Evolutionary conservation across 2,329 filamentous ascomycete genomes (phyloP), one percentile per base, ranked within the genome.

Genomic region (Chrysoporthe austroafricana): DNA sequence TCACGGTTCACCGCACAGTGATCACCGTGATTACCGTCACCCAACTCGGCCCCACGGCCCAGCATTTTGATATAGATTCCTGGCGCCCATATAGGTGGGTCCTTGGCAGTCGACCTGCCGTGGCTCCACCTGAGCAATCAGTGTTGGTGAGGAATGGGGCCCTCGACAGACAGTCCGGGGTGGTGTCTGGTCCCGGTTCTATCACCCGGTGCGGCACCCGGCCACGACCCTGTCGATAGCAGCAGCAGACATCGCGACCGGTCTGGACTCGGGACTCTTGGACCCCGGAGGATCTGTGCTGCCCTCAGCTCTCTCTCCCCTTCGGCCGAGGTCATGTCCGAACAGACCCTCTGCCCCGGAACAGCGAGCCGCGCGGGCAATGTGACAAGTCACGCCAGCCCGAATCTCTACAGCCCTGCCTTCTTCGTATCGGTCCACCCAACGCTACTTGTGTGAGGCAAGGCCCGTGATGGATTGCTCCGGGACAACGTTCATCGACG

Each of bases 71-170:
- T 54, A 54, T 54, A 54, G 34, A 63, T 63, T 42, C 61, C n/a
- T 52, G 48, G 7, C 21, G 48, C 48, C 39, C 48, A 63, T 63
- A 63, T 54, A 63, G 61, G 61, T 54, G 46, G 61, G 48, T 18
- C 61, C 34, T 34, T 16, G 2, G 16, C 14, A 42, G 14, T 26
- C 44, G 44, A 48, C 60, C 39, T 42, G 16, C 18, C 44, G 52
- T 44, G 21, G 50, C 11, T 32, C 21, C 21, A 32, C 21, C 7
- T 6, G 50, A 16, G 26, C 50, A 34, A 34, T 16, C 21, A 57
- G 54, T 32, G 54, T 16, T 57, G 54, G 9, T 34, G 32, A 32
- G 16, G 34, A 39, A 57, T 57, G 54, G 54, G 54, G 54, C 34
- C 26, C 34, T 39, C 16, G 54, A 39, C 54, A 39, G 54, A 57